phyloP scores from a whole-genome alignment of 2,329 filamentous ascomycete species.

The Tolypocladium nubicola region DNA sequence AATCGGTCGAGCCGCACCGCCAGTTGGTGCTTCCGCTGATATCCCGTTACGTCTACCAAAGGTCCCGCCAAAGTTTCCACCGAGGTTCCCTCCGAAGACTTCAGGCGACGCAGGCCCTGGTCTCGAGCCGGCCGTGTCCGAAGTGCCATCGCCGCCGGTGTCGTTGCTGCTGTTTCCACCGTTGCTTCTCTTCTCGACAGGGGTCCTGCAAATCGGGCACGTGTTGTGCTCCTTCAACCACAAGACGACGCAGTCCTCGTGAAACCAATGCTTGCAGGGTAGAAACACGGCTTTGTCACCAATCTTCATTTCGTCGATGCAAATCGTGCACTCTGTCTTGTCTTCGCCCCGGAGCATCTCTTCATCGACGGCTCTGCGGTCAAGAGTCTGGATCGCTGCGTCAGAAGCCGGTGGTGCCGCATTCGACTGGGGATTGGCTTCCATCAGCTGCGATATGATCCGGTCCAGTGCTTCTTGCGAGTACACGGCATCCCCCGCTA shows the following conservation, averaged over 20 bases:
- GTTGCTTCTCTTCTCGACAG: conserved; percentile 32
- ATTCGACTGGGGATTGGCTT: conserved; percentile 64
- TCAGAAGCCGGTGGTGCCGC: conserved; percentile 74
- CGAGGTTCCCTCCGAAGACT: neutral
- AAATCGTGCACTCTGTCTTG: conserved; percentile 85
- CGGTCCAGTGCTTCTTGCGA: conserved; percentile 84
- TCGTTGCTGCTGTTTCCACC: conserved; percentile 9
- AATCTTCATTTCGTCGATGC: conserved; percentile 72
- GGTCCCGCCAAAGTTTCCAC: neutral
- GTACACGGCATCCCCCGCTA: conserved; percentile 73
- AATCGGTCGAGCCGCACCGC: neutral
- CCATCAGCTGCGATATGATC: conserved; percentile 81
- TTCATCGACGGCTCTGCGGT: conserved; percentile 58
- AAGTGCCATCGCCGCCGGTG: neutral
- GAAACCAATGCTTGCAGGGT: conserved; percentile 92
- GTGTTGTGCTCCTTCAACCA: conserved; percentile 91
- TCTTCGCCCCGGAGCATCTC: conserved; percentile 56
- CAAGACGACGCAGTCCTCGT: conserved; percentile 66
- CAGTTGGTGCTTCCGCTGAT: neutral
- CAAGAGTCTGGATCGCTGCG: conserved; percentile 61
- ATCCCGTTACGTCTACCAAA: neutral
- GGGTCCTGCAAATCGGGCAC: conserved; percentile 68
- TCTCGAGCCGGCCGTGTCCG: neutral
- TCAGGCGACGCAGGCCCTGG: neutral
- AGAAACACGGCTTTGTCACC: conserved; percentile 66